Conservation (phyloP, 352 stramenopile species). For the Globisporangium radiosum region DNA sequence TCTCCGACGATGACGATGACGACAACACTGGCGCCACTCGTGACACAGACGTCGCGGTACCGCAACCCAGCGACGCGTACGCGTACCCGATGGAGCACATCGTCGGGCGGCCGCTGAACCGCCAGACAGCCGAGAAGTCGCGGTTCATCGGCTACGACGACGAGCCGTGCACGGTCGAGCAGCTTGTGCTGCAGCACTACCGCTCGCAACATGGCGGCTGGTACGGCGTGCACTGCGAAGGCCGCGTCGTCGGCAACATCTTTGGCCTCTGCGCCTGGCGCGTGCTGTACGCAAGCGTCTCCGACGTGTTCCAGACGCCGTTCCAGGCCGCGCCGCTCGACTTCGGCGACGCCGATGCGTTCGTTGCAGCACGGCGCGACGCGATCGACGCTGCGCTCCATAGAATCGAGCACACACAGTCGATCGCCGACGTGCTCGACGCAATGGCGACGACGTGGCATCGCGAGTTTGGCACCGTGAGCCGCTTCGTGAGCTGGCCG, state of each 20-base stretch:
- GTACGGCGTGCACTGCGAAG: slow-evolving; percentile 86
- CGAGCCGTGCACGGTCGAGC: slow-evolving; percentile 77
- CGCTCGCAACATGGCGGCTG: slow-evolving; percentile 46
- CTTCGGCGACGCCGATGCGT: slow-evolving; percentile 56
- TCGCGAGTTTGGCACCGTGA: slow-evolving; percentile 41
- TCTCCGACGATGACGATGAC: slow-evolving; percentile 13
- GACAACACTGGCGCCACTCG: not conserved
- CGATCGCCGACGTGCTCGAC: slow-evolving; percentile 34
- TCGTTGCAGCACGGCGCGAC: slow-evolving; percentile 32
- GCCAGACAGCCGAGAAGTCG: slow-evolving; percentile 69
- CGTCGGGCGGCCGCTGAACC: slow-evolving; percentile 66
- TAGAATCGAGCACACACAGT: slow-evolving; percentile 35
- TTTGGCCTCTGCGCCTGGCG: slow-evolving; percentile 89
- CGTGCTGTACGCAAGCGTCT: slow-evolving; percentile 67
- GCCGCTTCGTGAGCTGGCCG: slow-evolving; percentile 61
- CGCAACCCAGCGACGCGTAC: slow-evolving; percentile 14
- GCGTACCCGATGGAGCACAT: slow-evolving; percentile 45
- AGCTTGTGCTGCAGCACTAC: slow-evolving; percentile 81
- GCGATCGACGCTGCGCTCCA: slow-evolving; percentile 39
- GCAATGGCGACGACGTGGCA: slow-evolving; percentile 30
- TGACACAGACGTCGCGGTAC: not conserved
- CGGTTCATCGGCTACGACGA: slow-evolving; percentile 86
- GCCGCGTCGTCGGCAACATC: slow-evolving; percentile 53
- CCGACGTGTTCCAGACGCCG: slow-evolving; percentile 83
- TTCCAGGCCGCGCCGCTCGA: slow-evolving; percentile 69